A percentile compares a stretch with the other conserved stretches of the same genome.
These are phyloP conservation scores for Penicillium pancosmium DNA, from an alignment of 495 filamentous ascomycete genomes.

Conservation along the genomic window DNA sequence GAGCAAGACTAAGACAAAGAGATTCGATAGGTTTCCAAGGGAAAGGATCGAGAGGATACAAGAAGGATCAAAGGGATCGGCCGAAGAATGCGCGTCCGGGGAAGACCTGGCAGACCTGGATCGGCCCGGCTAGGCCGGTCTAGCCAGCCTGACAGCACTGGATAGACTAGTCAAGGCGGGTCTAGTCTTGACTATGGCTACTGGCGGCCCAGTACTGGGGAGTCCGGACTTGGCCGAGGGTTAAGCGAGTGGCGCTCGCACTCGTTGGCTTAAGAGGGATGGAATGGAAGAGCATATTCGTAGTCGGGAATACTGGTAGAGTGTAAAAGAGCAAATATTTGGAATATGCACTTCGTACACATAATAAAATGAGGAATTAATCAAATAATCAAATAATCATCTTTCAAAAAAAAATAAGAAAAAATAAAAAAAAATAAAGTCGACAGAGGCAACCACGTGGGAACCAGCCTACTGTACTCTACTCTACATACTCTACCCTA, in stretches of 20 bases:
- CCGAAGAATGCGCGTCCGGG: constrained; percentile 26
- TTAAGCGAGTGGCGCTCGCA: constrained; percentile 37
- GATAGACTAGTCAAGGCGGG: no score
- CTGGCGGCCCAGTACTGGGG: neutral
- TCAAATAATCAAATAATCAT: no score
- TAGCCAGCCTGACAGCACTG: neutral
- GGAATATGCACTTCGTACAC: neutral
- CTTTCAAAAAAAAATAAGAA: no score
- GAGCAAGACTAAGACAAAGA: no score
- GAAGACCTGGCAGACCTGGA: constrained; percentile 23
- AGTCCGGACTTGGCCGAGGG: constrained; percentile 33
- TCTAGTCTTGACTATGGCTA: neutral
- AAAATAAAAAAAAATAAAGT: no score
- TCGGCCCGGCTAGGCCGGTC: constrained; percentile 23
- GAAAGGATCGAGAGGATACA: neutral
- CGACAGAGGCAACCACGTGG: neutral
- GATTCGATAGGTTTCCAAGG: constrained; percentile 1
- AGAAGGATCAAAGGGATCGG: neutral
- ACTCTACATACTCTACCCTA: neutral
- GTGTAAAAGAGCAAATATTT: neutral
- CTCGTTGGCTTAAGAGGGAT: neutral
- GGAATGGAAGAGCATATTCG: neutral
- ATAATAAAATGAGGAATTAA: no score
- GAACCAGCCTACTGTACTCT: neutral
- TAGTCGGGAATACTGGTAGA: no score